A percentile compares a stretch with the other conserved stretches of the same genome.
Conservation (phyloP, 176 grass and related monocot genomes). For the Phyllostachys edulis region DNA sequence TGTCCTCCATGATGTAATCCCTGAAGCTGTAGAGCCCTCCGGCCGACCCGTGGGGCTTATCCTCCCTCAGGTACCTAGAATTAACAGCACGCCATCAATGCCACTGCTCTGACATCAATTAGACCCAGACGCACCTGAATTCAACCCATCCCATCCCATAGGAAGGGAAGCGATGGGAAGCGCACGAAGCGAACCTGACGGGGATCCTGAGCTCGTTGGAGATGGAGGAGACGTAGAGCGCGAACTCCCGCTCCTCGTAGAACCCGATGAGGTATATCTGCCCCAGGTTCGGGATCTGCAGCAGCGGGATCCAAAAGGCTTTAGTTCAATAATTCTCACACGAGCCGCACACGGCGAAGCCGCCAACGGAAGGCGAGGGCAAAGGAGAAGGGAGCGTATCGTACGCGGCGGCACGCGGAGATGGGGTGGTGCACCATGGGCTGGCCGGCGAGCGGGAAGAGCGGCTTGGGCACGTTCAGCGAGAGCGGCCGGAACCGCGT, state of each 20-base stretch:
- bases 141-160: not conserved
- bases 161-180: not conserved
- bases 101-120: not conserved
- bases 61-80: slow-evolving; percentile 90
- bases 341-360: not conserved
- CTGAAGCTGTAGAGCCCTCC: slow-evolving; percentile 96
- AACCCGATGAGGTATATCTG: slow-evolving; percentile 98
- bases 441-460: slow-evolving; percentile 93
- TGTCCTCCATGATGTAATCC: slow-evolving; percentile 93
- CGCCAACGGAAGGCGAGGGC: not conserved
- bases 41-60: slow-evolving; percentile 93
- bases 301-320: slow-evolving; percentile 25
- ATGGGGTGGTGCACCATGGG: slow-evolving; percentile 98
- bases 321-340: not conserved
- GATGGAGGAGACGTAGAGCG: slow-evolving; percentile 93
- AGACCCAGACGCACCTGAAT: not conserved
- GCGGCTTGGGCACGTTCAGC: slow-evolving; percentile 94
- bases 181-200: slow-evolving; percentile 54
- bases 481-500: slow-evolving; percentile 93
- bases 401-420: slow-evolving; percentile 73
- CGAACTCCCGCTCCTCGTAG: slow-evolving; percentile 94
- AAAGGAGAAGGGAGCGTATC: not conserved
- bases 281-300: slow-evolving; percentile 91
- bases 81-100: not conserved
- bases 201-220: slow-evolving; percentile 94